Conservation (phyloP, 441 rosid genomes). For the Dalechampia spathulata region DNA sequence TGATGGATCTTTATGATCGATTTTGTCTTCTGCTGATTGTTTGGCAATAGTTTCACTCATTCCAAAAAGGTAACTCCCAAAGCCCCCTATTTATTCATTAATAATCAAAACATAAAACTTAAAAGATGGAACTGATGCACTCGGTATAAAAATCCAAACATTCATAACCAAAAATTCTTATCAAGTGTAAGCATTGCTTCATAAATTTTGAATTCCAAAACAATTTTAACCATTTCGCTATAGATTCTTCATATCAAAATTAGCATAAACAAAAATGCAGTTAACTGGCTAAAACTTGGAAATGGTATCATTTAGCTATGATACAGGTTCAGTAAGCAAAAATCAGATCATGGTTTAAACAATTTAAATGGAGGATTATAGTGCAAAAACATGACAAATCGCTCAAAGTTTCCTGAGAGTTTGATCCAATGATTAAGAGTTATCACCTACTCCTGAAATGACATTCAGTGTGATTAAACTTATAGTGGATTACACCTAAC, state of each 20-base stretch:
- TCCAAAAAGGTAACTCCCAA: constrained; percentile 81
- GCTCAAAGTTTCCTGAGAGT: neutral
- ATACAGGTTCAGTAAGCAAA: neutral
- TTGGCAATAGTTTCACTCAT: constrained; percentile 66
- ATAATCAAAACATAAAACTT: neutral
- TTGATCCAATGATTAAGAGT: neutral
- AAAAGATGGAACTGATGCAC: neutral
- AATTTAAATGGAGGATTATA: neutral
- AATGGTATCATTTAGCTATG: neutral
- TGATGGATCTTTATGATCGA: constrained; percentile 52
- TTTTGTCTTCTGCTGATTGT: constrained; percentile 32
- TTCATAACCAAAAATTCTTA: neutral
- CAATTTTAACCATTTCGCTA: neutral
- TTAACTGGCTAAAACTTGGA: neutral
- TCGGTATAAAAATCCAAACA: neutral
- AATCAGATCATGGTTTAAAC: neutral
- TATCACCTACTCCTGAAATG: no score
- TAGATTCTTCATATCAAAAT: neutral
- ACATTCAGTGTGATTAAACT: no score
- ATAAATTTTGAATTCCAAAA: neutral
- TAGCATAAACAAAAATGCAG: neutral
- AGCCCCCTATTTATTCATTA: constrained; percentile 52
- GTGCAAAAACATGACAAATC: neutral
- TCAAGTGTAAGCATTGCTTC: neutral
- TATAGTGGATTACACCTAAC: no score